Evolutionary conservation across 345 rosid species (phyloP), one percentile per base, ranked within the genome.

Genomic region (Microcos paniculata): DNA sequence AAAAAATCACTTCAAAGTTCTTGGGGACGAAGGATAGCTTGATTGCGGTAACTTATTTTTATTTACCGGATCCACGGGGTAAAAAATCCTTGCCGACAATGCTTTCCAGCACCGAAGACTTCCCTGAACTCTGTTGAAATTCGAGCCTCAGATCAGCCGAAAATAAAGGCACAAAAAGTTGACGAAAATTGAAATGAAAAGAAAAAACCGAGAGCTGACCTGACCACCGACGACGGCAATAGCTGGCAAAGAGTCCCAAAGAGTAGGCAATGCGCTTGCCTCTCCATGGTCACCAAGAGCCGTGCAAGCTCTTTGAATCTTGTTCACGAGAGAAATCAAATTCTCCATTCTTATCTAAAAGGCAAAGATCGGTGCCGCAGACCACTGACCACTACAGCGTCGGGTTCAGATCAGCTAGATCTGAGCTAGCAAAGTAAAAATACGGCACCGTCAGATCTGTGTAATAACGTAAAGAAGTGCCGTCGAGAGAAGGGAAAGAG

Each of bases 191-290:
- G 69, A 79, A 77, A 79, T 64, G n/a, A 40, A 73, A 38, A 42
- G 24, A n/a, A 56, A 28, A 78, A 59, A 62, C 0, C 51, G 26
- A 46, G 18, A 24, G 74, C 42, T 19, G 73, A 96, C 99, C 97
- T 96, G 99, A 77, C 99, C 99, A 79, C 99, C 99, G 81, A 96
- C 99, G 76, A 96, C 99, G 71, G 99, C 99, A 79, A 96, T 96
- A 66, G 98, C 78, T 13, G 99, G 99, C 61, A 96, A 79, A 70
- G 98, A 88, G 84, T 96, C 99, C 99, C 99, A 96, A 4, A 96
- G 91, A 64, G 99, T 96, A 55, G 99, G 99, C 58, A 96, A 75
- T 64, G 98, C 94, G 76, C 90, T 87, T 28, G 84, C 82, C 38
- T 96, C 99, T 23, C 99, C 99, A 64, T 96, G 90, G 80, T 96